A percentile compares a stretch with the other conserved stretches of the same genome.
These are phyloP conservation scores for Pseudogymnoascus sp. DNA, from an alignment of 2,329 filamentous ascomycete species.

Conservation along the genomic window DNA sequence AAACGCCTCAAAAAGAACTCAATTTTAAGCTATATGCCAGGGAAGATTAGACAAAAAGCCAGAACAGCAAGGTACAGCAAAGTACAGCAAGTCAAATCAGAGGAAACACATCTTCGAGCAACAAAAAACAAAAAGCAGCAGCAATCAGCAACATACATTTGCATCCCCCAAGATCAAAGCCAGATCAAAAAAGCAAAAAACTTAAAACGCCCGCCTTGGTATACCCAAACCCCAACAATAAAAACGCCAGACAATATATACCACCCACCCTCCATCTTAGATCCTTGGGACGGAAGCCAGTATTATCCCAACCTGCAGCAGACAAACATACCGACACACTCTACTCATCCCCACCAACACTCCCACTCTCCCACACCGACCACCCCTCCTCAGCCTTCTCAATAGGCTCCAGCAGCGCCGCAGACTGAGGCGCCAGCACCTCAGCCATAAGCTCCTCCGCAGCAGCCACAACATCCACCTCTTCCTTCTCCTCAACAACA, in stretches of 20 bases:
- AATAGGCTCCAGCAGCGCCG: conserved; percentile 44
- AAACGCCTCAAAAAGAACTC: background rate
- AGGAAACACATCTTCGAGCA: background rate
- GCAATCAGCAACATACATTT: background rate
- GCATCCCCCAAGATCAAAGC: background rate
- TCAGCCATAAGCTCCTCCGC: conserved; percentile 33
- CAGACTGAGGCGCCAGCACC: conserved; percentile 33
- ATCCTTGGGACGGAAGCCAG: background rate
- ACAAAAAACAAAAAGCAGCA: background rate
- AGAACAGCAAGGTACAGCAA: background rate
- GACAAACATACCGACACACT: background rate
- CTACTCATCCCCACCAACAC: conserved; percentile 46
- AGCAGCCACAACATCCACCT: conserved; percentile 26
- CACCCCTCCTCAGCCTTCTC: conserved; percentile 54
- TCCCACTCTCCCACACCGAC: conserved; percentile 64
- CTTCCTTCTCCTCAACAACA: conserved; percentile 16
- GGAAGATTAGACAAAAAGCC: conserved; percentile 5
- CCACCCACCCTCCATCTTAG: background rate
- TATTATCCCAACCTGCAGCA: background rate
- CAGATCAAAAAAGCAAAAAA: background rate
- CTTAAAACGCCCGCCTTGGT: background rate
- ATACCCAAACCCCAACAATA: background rate
- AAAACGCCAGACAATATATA: conserved; percentile 5
- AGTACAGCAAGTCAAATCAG: background rate
- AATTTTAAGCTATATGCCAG: conserved; percentile 6